These are phyloP conservation scores for Auriscalpium microsporum DNA, from an alignment of 768 basidiomycete species.

Conservation along the genomic window DNA sequence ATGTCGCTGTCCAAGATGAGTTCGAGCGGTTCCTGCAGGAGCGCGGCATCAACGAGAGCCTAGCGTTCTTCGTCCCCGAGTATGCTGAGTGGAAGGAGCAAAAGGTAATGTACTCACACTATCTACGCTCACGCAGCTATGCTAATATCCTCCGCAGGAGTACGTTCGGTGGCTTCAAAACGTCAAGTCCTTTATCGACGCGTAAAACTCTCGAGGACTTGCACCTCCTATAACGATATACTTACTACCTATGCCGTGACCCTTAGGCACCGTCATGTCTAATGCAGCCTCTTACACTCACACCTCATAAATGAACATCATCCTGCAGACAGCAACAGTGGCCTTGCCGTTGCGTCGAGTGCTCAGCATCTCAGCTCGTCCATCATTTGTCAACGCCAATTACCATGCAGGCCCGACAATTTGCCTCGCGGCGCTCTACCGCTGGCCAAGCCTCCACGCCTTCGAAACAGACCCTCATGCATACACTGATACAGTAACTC, in stretches of 20 bases:
- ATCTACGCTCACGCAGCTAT: constrained; percentile 3
- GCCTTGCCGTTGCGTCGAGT: no score
- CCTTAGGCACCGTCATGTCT: not conserved
- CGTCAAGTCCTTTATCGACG: constrained; percentile 26
- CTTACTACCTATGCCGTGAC: not conserved
- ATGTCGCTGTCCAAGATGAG: constrained; percentile 79
- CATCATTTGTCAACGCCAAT: no score
- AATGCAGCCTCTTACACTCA: not conserved
- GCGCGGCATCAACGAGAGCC: constrained; percentile 74
- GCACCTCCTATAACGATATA: not conserved
- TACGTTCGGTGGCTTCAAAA: constrained; percentile 84
- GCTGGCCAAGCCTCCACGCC: no score
- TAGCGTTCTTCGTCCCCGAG: constrained; percentile 84
- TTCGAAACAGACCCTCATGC: no score
- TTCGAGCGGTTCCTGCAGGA: constrained; percentile 87
- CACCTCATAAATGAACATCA: no score
- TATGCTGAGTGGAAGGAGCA: constrained; percentile 91
- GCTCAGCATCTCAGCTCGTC: no score
- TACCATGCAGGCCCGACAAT: no score
- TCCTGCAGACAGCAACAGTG: no score
- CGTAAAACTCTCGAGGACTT: not conserved
- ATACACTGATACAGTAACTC: no score
- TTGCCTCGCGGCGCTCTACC: no score
- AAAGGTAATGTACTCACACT: constrained; percentile 41
- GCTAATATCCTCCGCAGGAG: constrained; percentile 44